Evolutionary conservation across 306 rosid genomes (phyloP).

Genomic region (Cucumis hystrix): DNA sequence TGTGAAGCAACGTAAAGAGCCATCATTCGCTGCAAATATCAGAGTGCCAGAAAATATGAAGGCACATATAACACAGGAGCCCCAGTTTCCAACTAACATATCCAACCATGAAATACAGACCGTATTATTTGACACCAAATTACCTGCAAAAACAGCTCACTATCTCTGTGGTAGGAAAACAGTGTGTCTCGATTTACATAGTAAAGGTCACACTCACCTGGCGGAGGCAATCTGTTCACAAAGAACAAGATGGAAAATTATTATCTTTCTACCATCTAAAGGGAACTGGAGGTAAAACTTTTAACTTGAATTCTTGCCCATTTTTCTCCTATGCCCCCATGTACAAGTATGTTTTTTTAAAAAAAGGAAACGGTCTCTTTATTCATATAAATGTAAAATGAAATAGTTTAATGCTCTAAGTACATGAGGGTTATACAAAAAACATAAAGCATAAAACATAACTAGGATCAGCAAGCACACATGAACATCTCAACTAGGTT

Average conservation of each 20-base stretch:
- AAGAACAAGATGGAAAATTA: conserved; percentile 5
- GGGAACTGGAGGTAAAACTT: neutral
- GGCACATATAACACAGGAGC: conserved; percentile 6
- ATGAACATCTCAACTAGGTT: too few relatives aligned
- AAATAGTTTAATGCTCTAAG: too few relatives aligned
- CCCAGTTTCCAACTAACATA: neutral
- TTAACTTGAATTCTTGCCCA: neutral
- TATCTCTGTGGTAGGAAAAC: conserved; percentile 80
- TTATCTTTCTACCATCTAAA: conserved; percentile 4
- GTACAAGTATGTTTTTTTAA: neutral
- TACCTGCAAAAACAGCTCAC: conserved; percentile 97
- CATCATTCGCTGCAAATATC: conserved; percentile 82
- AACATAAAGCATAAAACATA: too few relatives aligned
- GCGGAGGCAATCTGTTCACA: conserved; percentile 62
- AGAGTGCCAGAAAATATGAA: conserved; percentile 15
- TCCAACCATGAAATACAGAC: neutral
- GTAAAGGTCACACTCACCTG: conserved; percentile 78
- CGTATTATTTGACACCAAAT: conserved; percentile 1
- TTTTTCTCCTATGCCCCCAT: neutral
- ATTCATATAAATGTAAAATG: too few relatives aligned
- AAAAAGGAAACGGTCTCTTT: too few relatives aligned
- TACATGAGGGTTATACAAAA: too few relatives aligned
- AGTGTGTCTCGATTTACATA: conserved; percentile 95
- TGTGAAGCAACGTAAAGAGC: conserved; percentile 91
- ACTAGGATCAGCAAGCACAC: too few relatives aligned